Percentiles rank a stretch among this genome's conserved stretches.
phyloP scores from a whole-genome alignment of 2,329 filamentous ascomycete genomes.

The Chaetothyriales sp. region DNA sequence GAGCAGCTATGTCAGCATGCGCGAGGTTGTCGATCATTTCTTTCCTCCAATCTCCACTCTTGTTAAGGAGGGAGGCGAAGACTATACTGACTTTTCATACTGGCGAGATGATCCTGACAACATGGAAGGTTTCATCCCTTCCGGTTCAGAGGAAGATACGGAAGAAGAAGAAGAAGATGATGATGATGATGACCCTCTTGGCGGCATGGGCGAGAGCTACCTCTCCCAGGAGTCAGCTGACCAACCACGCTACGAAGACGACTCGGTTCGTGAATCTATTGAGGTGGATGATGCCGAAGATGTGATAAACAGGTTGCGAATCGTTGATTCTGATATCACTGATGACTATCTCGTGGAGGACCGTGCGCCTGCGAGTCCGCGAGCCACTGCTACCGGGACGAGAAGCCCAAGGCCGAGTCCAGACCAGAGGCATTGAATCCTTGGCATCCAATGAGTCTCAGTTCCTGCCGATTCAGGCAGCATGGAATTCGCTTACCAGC shows the following conservation, averaged over 20 bases:
- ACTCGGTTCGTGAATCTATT: slow-evolving; percentile 10
- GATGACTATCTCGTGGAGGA: slow-evolving; percentile 11
- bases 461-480: background rate
- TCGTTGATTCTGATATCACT: slow-evolving; percentile 23
- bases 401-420: background rate
- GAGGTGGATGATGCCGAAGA: slow-evolving; percentile 14
- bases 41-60: slow-evolving; percentile 84
- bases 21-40: slow-evolving; percentile 94
- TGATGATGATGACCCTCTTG: slow-evolving; percentile 28
- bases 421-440: background rate
- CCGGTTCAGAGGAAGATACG: slow-evolving; percentile 48
- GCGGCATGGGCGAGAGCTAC: slow-evolving; percentile 43
- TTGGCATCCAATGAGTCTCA: background rate
- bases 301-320: slow-evolving; percentile 5
- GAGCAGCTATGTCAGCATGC: slow-evolving; percentile 93
- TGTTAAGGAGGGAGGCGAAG: slow-evolving; percentile 77
- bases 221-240: slow-evolving; percentile 41
- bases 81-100: slow-evolving; percentile 94
- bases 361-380: background rate
- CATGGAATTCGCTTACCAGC: background rate
- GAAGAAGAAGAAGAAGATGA: slow-evolving; percentile 41
- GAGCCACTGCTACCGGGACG: background rate
- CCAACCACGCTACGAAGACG: slow-evolving; percentile 35
- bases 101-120: slow-evolving; percentile 80
- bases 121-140: slow-evolving; percentile 76